These are phyloP conservation scores for Epithemia pelagica DNA, from an alignment of 108 stramenopile species.

Conservation along the genomic window DNA sequence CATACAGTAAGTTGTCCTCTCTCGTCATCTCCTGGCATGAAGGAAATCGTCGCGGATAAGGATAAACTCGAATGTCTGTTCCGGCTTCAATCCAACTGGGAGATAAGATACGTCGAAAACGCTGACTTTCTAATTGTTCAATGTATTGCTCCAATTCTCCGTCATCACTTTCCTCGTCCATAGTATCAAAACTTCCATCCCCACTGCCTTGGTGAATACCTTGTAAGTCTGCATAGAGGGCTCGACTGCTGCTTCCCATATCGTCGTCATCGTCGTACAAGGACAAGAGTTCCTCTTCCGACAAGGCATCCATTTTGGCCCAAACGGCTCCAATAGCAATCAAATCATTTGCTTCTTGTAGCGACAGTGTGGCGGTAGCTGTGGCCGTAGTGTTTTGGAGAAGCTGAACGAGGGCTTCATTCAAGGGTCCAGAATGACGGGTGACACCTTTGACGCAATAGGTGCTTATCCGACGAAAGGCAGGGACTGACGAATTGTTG, in stretches of 20 bases:
- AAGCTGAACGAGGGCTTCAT: slow-evolving; percentile 63
- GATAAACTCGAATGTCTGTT: slow-evolving; percentile 78
- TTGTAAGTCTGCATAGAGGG: slow-evolving; percentile 39
- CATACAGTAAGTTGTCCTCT: slow-evolving; percentile 42
- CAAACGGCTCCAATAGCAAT: slow-evolving; percentile 82
- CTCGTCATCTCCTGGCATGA: slow-evolving; percentile 57
- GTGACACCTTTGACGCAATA: slow-evolving; percentile 68
- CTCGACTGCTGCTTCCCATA: slow-evolving; percentile 6
- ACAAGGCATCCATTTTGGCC: slow-evolving; percentile 72
- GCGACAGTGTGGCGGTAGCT: slow-evolving; percentile 26
- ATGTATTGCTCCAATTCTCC: slow-evolving; percentile 60
- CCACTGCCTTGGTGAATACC: slow-evolving; percentile 49
- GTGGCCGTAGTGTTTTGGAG: slow-evolving; percentile 7
- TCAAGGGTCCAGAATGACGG: slow-evolving; percentile 50
- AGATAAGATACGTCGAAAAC: slow-evolving; percentile 66
- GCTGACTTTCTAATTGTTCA: slow-evolving; percentile 49
- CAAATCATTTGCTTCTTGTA: slow-evolving; percentile 62
- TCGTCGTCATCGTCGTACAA: slow-evolving; percentile 47
- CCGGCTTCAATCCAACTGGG: slow-evolving; percentile 60
- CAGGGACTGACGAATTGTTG: too few species aligned
- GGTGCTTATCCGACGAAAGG: background rate
- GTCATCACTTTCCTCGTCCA: slow-evolving; percentile 24
- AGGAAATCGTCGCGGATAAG: slow-evolving; percentile 72
- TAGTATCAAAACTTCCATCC: slow-evolving; percentile 5
- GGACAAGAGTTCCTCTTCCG: slow-evolving; percentile 58